These are phyloP conservation scores for Paraconiothyrium sp. DNA, from an alignment of 2,329 filamentous ascomycete genomes.

Conservation along the genomic window DNA sequence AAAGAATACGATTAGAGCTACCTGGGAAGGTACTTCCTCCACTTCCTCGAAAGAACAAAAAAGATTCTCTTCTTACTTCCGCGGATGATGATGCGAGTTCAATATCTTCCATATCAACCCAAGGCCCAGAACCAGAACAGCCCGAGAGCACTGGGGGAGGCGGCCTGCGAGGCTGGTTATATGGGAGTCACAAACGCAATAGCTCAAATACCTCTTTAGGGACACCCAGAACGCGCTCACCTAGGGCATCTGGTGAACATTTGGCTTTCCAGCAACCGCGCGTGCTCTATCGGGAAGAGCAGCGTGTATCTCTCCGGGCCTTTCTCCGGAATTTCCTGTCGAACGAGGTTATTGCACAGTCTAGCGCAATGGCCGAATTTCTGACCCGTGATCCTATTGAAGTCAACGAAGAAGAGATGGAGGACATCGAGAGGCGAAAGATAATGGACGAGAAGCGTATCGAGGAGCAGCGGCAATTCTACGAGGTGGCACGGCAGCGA, in stretches of 20 bases:
- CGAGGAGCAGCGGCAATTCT: conserved; percentile 92
- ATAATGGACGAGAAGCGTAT: conserved; percentile 86
- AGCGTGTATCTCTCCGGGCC: conserved; percentile 88
- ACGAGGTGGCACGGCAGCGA: conserved; percentile 90
- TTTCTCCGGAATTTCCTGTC: conserved; percentile 88
- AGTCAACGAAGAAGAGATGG: conserved; percentile 81
- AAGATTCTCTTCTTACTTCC: conserved; percentile 68
- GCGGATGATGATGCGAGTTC: conserved; percentile 79
- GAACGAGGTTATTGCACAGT: conserved; percentile 83
- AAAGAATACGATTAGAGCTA: conserved; percentile 80
- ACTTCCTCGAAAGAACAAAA: conserved; percentile 91
- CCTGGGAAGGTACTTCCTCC: conserved; percentile 90
- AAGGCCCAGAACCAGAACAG: conserved; percentile 57
- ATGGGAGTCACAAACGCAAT: conserved; percentile 53
- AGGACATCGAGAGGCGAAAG: conserved; percentile 82
- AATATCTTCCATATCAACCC: conserved; percentile 80
- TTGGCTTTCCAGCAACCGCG: conserved; percentile 54
- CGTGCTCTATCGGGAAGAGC: conserved; percentile 83
- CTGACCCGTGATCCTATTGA: conserved; percentile 76
- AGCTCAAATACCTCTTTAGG: conserved; percentile 52
- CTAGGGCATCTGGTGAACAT: conserved; percentile 45
- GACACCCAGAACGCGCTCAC: conserved; percentile 33
- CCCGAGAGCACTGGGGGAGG: conserved; percentile 45
- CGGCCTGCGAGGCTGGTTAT: conserved; percentile 57
- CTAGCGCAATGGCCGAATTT: conserved; percentile 85